A percentile compares a stretch with the other conserved stretches of the same genome.
Conservation (phyloP, 2,329 filamentous ascomycete species). For the Thielaviopsis punctulata region DNA sequence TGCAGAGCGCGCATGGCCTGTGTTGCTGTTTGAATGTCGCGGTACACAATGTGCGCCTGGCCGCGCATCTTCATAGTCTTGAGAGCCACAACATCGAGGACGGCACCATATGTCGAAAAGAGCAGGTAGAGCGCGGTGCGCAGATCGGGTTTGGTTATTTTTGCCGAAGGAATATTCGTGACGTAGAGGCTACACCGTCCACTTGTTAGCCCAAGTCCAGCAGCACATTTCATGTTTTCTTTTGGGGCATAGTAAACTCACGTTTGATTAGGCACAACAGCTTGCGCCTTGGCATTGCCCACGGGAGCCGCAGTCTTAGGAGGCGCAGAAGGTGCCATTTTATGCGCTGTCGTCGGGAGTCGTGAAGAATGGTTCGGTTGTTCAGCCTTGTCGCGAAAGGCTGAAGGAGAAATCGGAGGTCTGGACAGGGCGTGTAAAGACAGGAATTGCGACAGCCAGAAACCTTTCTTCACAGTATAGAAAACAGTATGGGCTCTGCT, state of each 20-base stretch:
- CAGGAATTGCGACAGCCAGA: not conserved
- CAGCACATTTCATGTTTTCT: not conserved
- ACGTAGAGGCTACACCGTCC: conserved; percentile 56
- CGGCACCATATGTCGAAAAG: conserved; percentile 82
- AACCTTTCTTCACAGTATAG: not conserved
- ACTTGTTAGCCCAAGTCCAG: not conserved
- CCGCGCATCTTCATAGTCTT: conserved; percentile 88
- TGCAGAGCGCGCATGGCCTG: conserved; percentile 84
- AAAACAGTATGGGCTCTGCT: not conserved
- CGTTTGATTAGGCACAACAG: conserved; percentile 58
- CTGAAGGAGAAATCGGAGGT: not conserved
- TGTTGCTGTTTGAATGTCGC: conserved; percentile 78
- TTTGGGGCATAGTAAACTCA: conserved; percentile 25
- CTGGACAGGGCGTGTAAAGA: not conserved
- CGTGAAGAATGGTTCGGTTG: conserved; percentile 20
- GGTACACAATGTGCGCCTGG: conserved; percentile 83
- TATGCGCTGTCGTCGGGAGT: not conserved
- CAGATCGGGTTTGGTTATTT: conserved; percentile 77
- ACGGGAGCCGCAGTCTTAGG: not conserved
- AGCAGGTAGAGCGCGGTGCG: conserved; percentile 79
- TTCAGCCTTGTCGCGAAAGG: conserved; percentile 15
- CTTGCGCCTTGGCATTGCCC: conserved; percentile 29
- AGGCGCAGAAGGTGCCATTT: conserved; percentile 8
- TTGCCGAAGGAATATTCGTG: conserved; percentile 68
- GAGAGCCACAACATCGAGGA: conserved; percentile 79